A percentile compares a stretch with the other conserved stretches of the same genome.
Evolutionary conservation across 768 basidiomycete genomes (phyloP).

Genomic region (Agaricus blazei): DNA sequence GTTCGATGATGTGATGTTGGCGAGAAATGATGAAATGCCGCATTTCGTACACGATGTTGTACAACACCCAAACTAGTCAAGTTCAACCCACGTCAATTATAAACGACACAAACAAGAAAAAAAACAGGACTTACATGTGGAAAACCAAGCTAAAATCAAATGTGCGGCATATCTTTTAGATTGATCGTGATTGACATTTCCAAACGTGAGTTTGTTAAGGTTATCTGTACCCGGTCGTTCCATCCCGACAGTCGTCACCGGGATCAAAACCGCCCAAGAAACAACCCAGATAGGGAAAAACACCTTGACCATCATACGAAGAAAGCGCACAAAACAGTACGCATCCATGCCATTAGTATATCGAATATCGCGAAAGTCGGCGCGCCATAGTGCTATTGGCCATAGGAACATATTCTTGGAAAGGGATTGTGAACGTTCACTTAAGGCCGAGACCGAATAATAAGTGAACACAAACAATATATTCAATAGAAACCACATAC

Average conservation of each 20-base stretch:
- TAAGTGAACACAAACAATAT: neutral
- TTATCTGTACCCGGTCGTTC: slow-evolving; percentile 39
- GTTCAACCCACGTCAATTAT: neutral
- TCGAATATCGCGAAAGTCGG: slow-evolving; percentile 59
- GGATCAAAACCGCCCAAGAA: slow-evolving; percentile 83
- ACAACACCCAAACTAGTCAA: slow-evolving; percentile 74
- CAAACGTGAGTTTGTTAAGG: slow-evolving; percentile 73
- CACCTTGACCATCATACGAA: slow-evolving; percentile 77
- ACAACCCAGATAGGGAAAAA: slow-evolving; percentile 90
- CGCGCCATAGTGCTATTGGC: slow-evolving; percentile 58
- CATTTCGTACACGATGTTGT: slow-evolving; percentile 80
- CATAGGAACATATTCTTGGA: slow-evolving; percentile 49
- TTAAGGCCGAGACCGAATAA: slow-evolving; percentile 17
- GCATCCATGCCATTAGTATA: slow-evolving; percentile 81
- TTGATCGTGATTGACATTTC: slow-evolving; percentile 56
- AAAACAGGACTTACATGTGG: slow-evolving; percentile 56
- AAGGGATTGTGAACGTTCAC: slow-evolving; percentile 57
- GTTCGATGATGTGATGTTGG: slow-evolving; percentile 77
- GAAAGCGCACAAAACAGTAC: slow-evolving; percentile 89
- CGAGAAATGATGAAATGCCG: slow-evolving; percentile 70
- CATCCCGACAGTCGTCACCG: slow-evolving; percentile 59
- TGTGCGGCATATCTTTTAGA: slow-evolving; percentile 72
- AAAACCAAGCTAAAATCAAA: slow-evolving; percentile 67
- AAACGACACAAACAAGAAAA: neutral
- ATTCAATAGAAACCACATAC: slow-evolving; percentile 20